Evolutionary conservation across 2,329 filamentous ascomycete species (phyloP).

Genomic region (Exophiala sideris): DNA sequence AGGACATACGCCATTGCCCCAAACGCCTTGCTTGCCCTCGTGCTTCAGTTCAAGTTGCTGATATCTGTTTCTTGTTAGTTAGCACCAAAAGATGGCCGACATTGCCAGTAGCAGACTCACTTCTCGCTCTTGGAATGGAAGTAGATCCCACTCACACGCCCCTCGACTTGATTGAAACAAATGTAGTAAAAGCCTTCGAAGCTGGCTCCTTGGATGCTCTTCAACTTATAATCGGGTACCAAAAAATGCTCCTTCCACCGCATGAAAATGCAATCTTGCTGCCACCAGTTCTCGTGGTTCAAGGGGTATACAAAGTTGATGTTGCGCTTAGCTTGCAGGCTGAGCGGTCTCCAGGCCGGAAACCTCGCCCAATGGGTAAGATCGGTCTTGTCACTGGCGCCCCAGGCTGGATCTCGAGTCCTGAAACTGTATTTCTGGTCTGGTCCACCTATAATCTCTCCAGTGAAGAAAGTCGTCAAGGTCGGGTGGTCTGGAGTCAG

Average conservation of each 20-base stretch:
- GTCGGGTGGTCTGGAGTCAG: constrained; percentile 94
- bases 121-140: constrained; percentile 98
- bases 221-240: constrained; percentile 88
- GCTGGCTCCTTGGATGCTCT: constrained; percentile 87
- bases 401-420: constrained; percentile 86
- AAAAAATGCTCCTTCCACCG: constrained; percentile 98
- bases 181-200: constrained; percentile 99
- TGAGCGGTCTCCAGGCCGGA: constrained; percentile 75
- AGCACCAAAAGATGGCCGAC: background rate
- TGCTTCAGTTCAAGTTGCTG: constrained; percentile 91
- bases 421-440: constrained; percentile 83
- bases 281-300: constrained; percentile 51
- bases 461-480: constrained; percentile 97
- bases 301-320: constrained; percentile 28
- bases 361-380: constrained; percentile 92
- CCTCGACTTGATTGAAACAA: constrained; percentile 89
- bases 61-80: constrained; percentile 57
- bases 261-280: constrained; percentile 93
- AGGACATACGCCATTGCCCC: constrained; percentile 72
- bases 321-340: constrained; percentile 54
- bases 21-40: constrained; percentile 78
- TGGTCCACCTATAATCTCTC: constrained; percentile 79
- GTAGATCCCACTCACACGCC: constrained; percentile 88
- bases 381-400: constrained; percentile 86
- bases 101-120: constrained; percentile 52